A percentile compares a stretch with the other conserved stretches of the same genome.
Evolutionary conservation across 2,329 filamentous ascomycete species (phyloP).

Genomic region (Diaporthe vexans): DNA sequence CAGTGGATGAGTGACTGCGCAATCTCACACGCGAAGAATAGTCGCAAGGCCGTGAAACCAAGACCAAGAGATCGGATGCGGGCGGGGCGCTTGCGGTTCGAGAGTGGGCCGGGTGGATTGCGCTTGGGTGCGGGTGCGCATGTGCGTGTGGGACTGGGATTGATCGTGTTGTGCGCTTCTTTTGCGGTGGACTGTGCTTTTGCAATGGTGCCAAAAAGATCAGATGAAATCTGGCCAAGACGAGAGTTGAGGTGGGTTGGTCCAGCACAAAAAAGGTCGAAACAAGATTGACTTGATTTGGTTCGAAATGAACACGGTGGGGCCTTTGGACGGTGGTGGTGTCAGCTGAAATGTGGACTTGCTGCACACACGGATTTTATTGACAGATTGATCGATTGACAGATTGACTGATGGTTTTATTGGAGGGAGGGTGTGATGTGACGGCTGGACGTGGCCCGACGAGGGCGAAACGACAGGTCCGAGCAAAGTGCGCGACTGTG

Average conservation of each 20-base stretch:
- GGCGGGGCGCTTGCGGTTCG: constrained; percentile 17
- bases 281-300: constrained; percentile 33
- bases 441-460: neutral
- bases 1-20: neutral
- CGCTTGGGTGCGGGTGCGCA: neutral
- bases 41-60: neutral
- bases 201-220: constrained; percentile 5
- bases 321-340: neutral
- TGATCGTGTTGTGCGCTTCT: constrained; percentile 6
- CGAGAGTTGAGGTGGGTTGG: neutral
- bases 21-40: neutral
- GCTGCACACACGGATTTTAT: neutral
- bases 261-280: neutral
- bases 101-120: constrained; percentile 22
- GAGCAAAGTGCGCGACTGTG: neutral
- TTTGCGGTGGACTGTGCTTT: constrained; percentile 19
- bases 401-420: constrained; percentile 1
- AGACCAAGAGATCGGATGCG: constrained; percentile 31
- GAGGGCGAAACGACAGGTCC: neutral
- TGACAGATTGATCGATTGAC: neutral
- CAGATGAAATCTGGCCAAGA: constrained; percentile 23
- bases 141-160: constrained; percentile 26
- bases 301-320: constrained; percentile 21
- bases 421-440: neutral
- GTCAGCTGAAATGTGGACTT: constrained; percentile 14